Evolutionary conservation across 345 rosid genomes (phyloP).

Genomic region (Eucalyptus camaldulensis): DNA sequence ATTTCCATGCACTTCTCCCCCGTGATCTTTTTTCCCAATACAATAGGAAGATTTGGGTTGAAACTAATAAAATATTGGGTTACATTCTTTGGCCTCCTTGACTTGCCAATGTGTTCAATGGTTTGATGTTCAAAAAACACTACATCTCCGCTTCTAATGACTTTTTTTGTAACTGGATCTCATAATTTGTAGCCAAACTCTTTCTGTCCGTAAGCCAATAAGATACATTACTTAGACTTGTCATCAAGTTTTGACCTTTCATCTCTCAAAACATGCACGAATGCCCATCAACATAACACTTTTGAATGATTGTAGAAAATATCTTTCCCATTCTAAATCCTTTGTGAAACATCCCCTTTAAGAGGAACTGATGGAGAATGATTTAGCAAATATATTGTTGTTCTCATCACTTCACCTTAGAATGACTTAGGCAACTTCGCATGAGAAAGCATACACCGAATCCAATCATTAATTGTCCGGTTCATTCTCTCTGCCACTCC

Average conservation of each 20-base stretch:
- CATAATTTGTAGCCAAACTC: not conserved
- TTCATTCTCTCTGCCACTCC: not conserved
- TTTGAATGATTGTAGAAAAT: not conserved
- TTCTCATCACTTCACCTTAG: not conserved
- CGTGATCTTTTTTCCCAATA: not conserved
- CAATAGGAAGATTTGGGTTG: not conserved
- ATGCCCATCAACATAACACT: fast-evolving
- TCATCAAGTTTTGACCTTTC: not conserved
- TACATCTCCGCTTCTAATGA: not conserved
- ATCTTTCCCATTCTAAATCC: not conserved
- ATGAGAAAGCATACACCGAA: not conserved
- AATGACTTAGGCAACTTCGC: not conserved
- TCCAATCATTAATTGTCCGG: no score
- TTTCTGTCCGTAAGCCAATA: not conserved
- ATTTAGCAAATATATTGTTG: no score
- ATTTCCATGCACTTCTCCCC: not conserved
- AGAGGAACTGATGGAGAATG: not conserved
- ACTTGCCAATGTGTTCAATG: not conserved
- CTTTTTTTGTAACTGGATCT: not conserved
- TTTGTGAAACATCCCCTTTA: not conserved
- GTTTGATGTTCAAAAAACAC: not conserved
- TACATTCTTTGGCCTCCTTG: not conserved
- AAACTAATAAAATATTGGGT: no score
- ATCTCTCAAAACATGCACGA: not conserved
- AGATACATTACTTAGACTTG: not conserved